These are phyloP conservation scores for Gastroboletus turbinatus DNA, from an alignment of 1,284 basidiomycete genomes.

Conservation along the genomic window DNA sequence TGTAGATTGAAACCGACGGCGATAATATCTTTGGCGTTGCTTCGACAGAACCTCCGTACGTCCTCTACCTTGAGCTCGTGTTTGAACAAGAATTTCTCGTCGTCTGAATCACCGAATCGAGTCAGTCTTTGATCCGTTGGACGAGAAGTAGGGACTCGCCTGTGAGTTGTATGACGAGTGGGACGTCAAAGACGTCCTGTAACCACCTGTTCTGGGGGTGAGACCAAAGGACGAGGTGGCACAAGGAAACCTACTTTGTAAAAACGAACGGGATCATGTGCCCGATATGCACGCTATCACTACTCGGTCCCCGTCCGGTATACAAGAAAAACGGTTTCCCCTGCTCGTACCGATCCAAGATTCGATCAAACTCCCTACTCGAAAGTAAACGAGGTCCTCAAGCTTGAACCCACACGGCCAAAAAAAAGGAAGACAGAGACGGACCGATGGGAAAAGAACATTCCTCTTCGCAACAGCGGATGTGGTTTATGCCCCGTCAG, in stretches of 20 bases:
- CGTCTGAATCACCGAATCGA: slow-evolving; percentile 55
- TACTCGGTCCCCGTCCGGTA: slow-evolving; percentile 95
- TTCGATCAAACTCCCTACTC: slow-evolving; percentile 86
- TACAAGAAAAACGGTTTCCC: slow-evolving; percentile 98
- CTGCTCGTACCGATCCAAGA: slow-evolving; percentile 94
- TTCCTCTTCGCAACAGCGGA: slow-evolving; percentile 85
- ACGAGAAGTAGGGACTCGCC: slow-evolving; percentile 42
- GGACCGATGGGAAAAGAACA: slow-evolving; percentile 97
- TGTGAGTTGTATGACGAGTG: slow-evolving; percentile 93
- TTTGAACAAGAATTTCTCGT: slow-evolving; percentile 99
- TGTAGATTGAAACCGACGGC: slow-evolving; percentile 91
- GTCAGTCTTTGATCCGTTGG: background rate
- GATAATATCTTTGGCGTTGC: slow-evolving; percentile 95
- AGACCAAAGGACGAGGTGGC: background rate
- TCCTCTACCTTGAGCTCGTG: slow-evolving; percentile 91
- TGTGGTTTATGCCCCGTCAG: slow-evolving; percentile 93
- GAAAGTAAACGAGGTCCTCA: background rate
- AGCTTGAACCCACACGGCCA: background rate
- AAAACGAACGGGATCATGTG: slow-evolving; percentile 98
- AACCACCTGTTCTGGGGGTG: slow-evolving; percentile 68
- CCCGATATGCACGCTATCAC: slow-evolving; percentile 96
- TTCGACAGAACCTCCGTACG: slow-evolving; percentile 79
- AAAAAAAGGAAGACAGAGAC: slow-evolving; percentile 23
- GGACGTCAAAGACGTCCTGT: slow-evolving; percentile 94
- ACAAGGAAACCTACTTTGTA: slow-evolving; percentile 71